A percentile compares a stretch with the other conserved stretches of the same genome.
Conservation (phyloP, 768 basidiomycete genomes). For the Boletellus emodensis region DNA sequence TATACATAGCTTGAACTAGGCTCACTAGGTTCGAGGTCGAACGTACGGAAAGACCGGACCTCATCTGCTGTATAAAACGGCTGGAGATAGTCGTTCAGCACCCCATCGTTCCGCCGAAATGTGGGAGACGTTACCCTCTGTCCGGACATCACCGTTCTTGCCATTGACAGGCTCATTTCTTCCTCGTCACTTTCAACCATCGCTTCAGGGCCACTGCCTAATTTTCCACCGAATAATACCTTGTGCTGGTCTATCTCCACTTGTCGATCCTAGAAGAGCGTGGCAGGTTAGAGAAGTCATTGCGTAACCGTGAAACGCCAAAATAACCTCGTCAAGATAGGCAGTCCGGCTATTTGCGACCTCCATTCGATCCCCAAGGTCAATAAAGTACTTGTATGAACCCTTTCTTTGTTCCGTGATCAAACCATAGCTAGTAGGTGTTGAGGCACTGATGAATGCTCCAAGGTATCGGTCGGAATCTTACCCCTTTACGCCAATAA, state of each 20-base stretch:
- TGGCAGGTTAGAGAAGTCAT: conserved; percentile 2
- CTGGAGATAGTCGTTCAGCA: conserved; percentile 34
- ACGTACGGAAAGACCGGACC: conserved; percentile 72
- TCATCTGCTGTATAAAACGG: conserved; percentile 86
- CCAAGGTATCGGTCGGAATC: conserved; percentile 18
- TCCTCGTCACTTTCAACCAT: conserved; percentile 34
- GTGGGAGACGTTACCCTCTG: conserved; percentile 40
- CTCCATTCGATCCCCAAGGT: conserved; percentile 72
- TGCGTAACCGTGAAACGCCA: neutral
- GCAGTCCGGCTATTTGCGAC: conserved; percentile 66
- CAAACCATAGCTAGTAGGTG: conserved; percentile 66
- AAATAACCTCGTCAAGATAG: conserved; percentile 66
- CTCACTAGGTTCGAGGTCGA: conserved; percentile 74
- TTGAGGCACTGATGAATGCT: conserved; percentile 2
- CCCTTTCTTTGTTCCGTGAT: conserved; percentile 88
- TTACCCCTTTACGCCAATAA: conserved; percentile 81
- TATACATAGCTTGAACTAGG: neutral
- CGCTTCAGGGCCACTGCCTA: conserved; percentile 35
- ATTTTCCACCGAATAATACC: conserved; percentile 30
- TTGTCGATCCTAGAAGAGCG: conserved; percentile 23
- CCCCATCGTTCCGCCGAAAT: neutral
- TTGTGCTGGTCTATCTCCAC: conserved; percentile 25
- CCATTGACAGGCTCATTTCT: conserved; percentile 35
- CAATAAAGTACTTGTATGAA: conserved; percentile 76
- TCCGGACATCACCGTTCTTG: conserved; percentile 46